Conservation (phyloP, 495 filamentous ascomycete genomes). For the Penicillium longicatenatum region DNA sequence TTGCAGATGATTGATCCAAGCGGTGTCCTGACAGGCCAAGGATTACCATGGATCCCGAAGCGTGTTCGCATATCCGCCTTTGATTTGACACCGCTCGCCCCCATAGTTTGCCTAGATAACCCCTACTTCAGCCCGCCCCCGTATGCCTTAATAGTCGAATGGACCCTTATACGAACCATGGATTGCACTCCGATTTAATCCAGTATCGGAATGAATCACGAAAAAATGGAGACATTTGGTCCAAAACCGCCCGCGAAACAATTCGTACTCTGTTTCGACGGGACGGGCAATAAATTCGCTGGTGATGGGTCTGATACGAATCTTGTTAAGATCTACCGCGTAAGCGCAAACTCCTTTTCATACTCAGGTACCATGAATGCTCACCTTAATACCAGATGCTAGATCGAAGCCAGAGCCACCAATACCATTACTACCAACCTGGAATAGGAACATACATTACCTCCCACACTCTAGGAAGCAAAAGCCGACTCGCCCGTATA, state of each 20-base stretch:
- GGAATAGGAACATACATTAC: slow-evolving; percentile 82
- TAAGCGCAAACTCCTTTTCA: slow-evolving; percentile 16
- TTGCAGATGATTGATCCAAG: background rate
- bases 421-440: slow-evolving; percentile 51
- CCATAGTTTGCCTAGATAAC: background rate
- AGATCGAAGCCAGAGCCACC: slow-evolving; percentile 50
- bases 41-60: slow-evolving; percentile 3
- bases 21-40: slow-evolving; percentile 20
- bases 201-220: background rate
- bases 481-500: slow-evolving; percentile 58
- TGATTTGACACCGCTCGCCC: slow-evolving; percentile 15
- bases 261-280: slow-evolving; percentile 83
- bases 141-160: background rate
- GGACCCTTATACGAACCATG: slow-evolving; percentile 10
- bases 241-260: slow-evolving; percentile 36
- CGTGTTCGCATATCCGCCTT: slow-evolving; percentile 10
- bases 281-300: slow-evolving; percentile 82
- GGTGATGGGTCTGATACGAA: slow-evolving; percentile 81
- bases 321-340: slow-evolving; percentile 78
- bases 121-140: background rate
- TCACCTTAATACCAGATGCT: slow-evolving; percentile 39
- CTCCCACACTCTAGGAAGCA: slow-evolving; percentile 64
- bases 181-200: background rate
- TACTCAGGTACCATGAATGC: background rate
- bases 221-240: slow-evolving; percentile 4